phyloP scores from a whole-genome alignment of 2,329 filamentous ascomycete species.

The Dissoconium aciculare region DNA sequence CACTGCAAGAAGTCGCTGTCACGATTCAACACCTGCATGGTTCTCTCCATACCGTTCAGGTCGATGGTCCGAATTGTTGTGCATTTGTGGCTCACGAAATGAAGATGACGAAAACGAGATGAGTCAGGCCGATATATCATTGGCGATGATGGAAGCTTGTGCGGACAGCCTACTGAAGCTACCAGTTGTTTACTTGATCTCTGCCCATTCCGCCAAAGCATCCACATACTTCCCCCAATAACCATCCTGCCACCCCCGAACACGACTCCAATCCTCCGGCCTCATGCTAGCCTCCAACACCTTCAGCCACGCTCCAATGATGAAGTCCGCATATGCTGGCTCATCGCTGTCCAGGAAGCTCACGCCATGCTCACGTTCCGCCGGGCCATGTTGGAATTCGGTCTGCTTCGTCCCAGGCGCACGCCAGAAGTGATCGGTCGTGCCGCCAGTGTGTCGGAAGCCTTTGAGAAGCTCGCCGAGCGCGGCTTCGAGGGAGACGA shows the following conservation, averaged over 20 bases:
- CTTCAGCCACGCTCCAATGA: constrained; percentile 42
- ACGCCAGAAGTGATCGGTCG: constrained; percentile 15
- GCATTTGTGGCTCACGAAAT: too few species aligned
- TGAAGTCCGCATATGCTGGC: constrained; percentile 41
- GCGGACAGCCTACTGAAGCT: too few species aligned
- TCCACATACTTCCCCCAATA: constrained; percentile 38
- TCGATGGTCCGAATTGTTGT: too few species aligned
- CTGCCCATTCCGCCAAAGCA: constrained; percentile 19
- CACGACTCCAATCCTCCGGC: constrained; percentile 33
- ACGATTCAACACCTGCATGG: too few species aligned
- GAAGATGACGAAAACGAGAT: too few species aligned
- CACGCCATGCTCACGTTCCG: constrained; percentile 20
- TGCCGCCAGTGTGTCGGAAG: constrained; percentile 25
- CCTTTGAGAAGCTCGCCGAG: constrained; percentile 31
- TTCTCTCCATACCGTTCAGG: too few species aligned
- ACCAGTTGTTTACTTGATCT: constrained; percentile 16
- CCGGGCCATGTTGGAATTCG: constrained; percentile 9
- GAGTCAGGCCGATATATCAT: too few species aligned
- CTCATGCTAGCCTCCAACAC: constrained; percentile 32
- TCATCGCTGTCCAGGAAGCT: constrained; percentile 35
- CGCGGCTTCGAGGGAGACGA: constrained; percentile 27
- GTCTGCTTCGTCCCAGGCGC: constrained; percentile 8
- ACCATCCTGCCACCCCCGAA: constrained; percentile 37
- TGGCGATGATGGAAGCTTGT: too few species aligned
- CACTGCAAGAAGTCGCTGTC: too few species aligned